Evolutionary conservation across 768 basidiomycete species (phyloP), one percentile per base, ranked within the genome.

Genomic region (Cantharellus cinnabarinus): DNA sequence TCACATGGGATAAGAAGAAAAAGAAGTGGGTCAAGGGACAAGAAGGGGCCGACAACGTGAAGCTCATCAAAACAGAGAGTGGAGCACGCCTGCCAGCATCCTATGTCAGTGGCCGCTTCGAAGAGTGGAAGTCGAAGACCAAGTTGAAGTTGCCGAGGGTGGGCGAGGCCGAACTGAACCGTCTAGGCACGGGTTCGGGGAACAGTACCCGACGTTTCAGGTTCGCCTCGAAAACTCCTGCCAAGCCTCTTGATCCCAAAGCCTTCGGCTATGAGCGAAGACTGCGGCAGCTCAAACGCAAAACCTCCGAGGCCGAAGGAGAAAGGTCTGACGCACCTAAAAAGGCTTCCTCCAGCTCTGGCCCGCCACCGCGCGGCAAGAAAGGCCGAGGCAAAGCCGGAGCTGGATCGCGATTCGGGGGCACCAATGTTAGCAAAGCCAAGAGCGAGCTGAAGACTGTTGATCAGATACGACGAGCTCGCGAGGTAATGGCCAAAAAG

Each of bases 1-100:
- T 88, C 66, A 82, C 76, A 38, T 99, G 95, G 95, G 91, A 97
- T 71, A 87, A 88, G 66, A 93, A 91, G 72, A 93, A 88, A 72
- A 95, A 95, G 69, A 89, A 85, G 66, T 95, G 95, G 63, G 75
- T 94, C 48, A 80, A 85, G 64, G 84, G 81, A 59, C 87, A 89
- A 5, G 75, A 71, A 50, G 94, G 90, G 20, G 79, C 90, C 4
- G 90, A 97, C 68, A 95, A 97, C 68, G 76, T 94, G 65, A 97
- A 95, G 70, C 76, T 98, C 63, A 84, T 99, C 65, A 81, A 79
- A 64, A 90, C 90, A 0, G 95, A 99, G 70, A 90, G 83, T 65
- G 95, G 95, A 2, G 80, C 83, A 14, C 81, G 84, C 54, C 75
- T 99, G 20, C 94, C 95, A 2, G 90, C 90, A 2, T 83, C 83